Evolutionary conservation across 257 asterid genomes (phyloP).

Genomic region (Datura wrightii): DNA sequence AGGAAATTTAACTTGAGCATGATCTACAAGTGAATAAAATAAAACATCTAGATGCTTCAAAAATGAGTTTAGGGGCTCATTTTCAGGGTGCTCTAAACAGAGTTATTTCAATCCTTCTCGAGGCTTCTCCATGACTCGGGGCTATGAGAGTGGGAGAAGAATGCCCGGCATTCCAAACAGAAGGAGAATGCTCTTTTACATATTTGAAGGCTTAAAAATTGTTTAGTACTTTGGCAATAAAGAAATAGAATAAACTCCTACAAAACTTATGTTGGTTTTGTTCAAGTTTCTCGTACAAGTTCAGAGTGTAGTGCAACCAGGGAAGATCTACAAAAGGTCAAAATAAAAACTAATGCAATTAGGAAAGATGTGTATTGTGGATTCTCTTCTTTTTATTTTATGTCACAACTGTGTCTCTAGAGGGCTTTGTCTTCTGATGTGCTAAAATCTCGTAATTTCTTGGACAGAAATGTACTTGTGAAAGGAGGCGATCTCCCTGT

Average conservation of each 20-base stretch:
- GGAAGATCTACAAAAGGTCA: background rate
- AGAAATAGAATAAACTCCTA: background rate
- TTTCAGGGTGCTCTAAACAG: background rate
- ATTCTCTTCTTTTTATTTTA: background rate
- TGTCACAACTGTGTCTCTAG: background rate
- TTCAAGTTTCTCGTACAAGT: background rate
- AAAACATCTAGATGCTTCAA: conserved; percentile 1
- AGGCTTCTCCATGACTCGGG: conserved; percentile 15
- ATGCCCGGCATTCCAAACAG: background rate
- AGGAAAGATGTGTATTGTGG: conserved; percentile 15
- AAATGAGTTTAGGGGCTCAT: conserved; percentile 2
- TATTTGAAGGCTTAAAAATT: background rate
- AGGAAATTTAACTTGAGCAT: background rate
- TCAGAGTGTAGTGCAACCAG: conserved; percentile 1
- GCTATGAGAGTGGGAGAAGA: conserved; percentile 22
- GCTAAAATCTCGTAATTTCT: conserved; percentile 24
- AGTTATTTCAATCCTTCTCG: conserved; percentile 10
- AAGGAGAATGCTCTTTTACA: conserved; percentile 18
- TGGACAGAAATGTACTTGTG: conserved; percentile 80
- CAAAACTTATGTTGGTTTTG: background rate
- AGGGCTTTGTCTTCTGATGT: conserved; percentile 4
- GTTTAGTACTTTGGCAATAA: background rate
- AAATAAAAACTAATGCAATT: background rate
- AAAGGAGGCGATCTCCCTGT: conserved; percentile 95
- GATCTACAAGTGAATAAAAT: background rate